Evolutionary conservation across 768 basidiomycete genomes (phyloP).

Genomic region (Artomyces pyxidatus): DNA sequence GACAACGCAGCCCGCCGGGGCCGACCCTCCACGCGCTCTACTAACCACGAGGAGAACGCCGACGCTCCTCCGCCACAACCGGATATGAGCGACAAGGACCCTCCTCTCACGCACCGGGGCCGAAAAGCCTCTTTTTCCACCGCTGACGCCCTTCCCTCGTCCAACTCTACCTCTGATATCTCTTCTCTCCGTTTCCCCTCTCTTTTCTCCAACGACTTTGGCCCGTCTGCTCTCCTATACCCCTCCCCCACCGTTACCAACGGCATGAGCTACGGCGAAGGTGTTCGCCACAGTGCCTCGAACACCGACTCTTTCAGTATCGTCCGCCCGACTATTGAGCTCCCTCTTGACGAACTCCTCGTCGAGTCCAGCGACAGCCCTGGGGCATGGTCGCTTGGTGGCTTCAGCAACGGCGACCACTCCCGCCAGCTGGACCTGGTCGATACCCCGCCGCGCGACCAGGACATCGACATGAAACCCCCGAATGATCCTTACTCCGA

Average conservation of each 20-base stretch:
- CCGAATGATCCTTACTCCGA: conserved; percentile 19
- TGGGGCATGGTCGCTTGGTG: conserved; percentile 21
- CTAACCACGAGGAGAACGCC: conserved; percentile 25
- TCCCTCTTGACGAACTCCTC: conserved; percentile 79
- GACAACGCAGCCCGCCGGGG: conserved; percentile 34
- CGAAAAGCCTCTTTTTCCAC: conserved; percentile 21
- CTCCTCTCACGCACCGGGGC: conserved; percentile 28
- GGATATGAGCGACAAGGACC: conserved; percentile 25
- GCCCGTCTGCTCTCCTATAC: conserved; percentile 67
- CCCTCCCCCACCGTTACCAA: conserved; percentile 60
- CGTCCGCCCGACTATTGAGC: conserved; percentile 72
- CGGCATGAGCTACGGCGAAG: conserved; percentile 73
- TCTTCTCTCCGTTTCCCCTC: conserved; percentile 60
- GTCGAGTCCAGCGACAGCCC: conserved; percentile 31
- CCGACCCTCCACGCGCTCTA: conserved; percentile 31
- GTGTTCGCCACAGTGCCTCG: conserved; percentile 37
- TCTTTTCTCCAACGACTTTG: conserved; percentile 68
- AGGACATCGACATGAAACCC: conserved; percentile 22
- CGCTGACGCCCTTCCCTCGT: conserved; percentile 11
- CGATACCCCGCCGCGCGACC: conserved; percentile 16
- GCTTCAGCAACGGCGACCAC: conserved; percentile 7
- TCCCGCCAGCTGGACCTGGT: conserved; percentile 16
- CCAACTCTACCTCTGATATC: conserved; percentile 19
- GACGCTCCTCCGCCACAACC: conserved; percentile 6
- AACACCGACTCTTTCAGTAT: conserved; percentile 51